Evolutionary conservation across 1,139 yeast genomes (phyloP).

Genomic region (Yamadazyma kanchanaburiensis): DNA sequence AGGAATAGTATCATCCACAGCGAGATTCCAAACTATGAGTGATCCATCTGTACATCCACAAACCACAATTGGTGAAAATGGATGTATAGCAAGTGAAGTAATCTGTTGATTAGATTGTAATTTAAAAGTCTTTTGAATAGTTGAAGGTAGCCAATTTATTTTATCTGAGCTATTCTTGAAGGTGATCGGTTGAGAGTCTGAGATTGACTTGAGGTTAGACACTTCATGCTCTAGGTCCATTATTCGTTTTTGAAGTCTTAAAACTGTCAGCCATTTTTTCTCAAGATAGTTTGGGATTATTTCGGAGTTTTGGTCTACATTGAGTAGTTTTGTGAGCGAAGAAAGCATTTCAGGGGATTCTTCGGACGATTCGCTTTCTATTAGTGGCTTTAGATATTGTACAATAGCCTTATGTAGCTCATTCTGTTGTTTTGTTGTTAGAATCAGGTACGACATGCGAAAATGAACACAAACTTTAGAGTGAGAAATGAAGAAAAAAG

Average conservation of each 20-base stretch:
- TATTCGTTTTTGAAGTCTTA: conserved; percentile 73
- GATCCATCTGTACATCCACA: conserved; percentile 76
- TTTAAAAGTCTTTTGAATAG: conserved; percentile 45
- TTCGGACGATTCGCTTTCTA: conserved; percentile 14
- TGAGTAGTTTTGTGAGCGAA: conserved; percentile 13
- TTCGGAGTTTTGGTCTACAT: conserved; percentile 15
- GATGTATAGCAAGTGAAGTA: conserved; percentile 69
- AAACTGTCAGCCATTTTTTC: conserved; percentile 87
- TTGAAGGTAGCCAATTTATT: conserved; percentile 68
- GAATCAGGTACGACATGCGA: too few relatives aligned
- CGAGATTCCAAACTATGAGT: conserved; percentile 68
- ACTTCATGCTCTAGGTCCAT: conserved; percentile 54
- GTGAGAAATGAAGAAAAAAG: too few relatives aligned
- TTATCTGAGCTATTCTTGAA: conserved; percentile 25
- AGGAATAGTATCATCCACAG: conserved; percentile 59
- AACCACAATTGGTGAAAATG: conserved; percentile 60
- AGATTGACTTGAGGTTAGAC: conserved; percentile 34
- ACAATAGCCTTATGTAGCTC: conserved; percentile 57
- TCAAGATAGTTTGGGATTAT: conserved; percentile 57
- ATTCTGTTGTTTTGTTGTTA: conserved; percentile 47
- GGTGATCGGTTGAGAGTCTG: conserved; percentile 29
- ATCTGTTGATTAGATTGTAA: conserved; percentile 59
- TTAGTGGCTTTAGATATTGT: conserved; percentile 47
- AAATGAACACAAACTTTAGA: too few relatives aligned
- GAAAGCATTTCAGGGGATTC: conserved; percentile 9